Conservation (phyloP, 805 yeast genomes). For the Ogataea philodendri region DNA sequence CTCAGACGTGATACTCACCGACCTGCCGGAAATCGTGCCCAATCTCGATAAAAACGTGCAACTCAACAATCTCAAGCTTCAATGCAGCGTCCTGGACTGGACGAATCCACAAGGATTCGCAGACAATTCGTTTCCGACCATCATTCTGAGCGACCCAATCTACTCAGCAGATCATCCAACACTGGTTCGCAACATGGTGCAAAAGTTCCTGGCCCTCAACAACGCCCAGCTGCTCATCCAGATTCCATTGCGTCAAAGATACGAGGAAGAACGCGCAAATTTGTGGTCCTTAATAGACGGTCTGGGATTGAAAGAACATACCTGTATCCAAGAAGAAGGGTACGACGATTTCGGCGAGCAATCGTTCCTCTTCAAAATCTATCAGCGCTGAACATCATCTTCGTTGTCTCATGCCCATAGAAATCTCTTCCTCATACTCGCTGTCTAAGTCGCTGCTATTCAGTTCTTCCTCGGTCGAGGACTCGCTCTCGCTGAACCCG, state of each 20-base stretch:
- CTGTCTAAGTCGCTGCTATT: conserved; percentile 8
- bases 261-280: conserved; percentile 57
- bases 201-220: conserved; percentile 38
- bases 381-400: conserved; percentile 10
- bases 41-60: conserved; percentile 61
- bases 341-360: conserved; percentile 83
- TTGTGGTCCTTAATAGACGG: conserved; percentile 55
- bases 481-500: conserved; percentile 9
- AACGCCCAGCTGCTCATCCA: conserved; percentile 59
- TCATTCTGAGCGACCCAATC: conserved; percentile 84
- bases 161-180: conserved; percentile 80
- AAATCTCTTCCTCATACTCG: conserved; percentile 5
- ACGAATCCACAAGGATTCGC: conserved; percentile 44
- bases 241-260: conserved; percentile 70
- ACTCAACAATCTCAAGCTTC: conserved; percentile 42
- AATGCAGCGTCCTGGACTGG: conserved; percentile 71
- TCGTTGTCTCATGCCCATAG: conserved; percentile 9
- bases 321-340: conserved; percentile 55
- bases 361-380: conserved; percentile 50
- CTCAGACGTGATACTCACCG: conserved; percentile 56
- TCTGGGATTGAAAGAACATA: conserved; percentile 35
- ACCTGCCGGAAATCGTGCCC: conserved; percentile 70
- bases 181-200: conserved; percentile 63
- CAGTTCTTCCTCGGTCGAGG: conserved; percentile 2
- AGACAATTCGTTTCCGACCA: conserved; percentile 46